A percentile compares a stretch with the other conserved stretches of the same genome.
Evolutionary conservation across 2,329 filamentous ascomycete species (phyloP).

Genomic region (Colletotrichum karsti): DNA sequence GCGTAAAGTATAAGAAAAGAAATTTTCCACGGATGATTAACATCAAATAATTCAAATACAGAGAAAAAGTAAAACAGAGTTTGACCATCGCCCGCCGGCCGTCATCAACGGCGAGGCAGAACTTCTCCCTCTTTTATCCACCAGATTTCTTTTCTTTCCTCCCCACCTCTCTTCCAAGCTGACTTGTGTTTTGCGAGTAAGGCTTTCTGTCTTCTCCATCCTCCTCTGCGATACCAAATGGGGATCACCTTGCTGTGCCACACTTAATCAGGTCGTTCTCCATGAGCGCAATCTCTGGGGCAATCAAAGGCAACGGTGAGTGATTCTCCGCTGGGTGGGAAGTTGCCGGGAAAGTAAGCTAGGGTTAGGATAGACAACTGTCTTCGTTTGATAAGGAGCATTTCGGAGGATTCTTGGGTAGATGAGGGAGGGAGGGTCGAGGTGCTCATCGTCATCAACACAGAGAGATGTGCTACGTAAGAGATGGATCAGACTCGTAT

Average conservation of each 20-base stretch:
- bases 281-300: slow-evolving; percentile 1
- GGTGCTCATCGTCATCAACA: not conserved
- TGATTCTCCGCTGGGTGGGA: not conserved
- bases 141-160: not conserved
- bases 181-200: not conserved
- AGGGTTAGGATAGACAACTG: not conserved
- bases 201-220: not conserved
- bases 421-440: not conserved
- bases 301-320: not conserved
- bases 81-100: not conserved
- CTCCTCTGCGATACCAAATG: not conserved
- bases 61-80: not conserved
- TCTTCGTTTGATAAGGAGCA: not conserved
- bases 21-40: too few species aligned
- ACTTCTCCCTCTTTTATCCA: not conserved
- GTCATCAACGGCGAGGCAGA: not conserved
- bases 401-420: not conserved
- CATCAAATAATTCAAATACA: too few species aligned
- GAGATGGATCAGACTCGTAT: not conserved
- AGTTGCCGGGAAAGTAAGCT: not conserved
- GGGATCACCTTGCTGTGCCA: not conserved
- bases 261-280: not conserved
- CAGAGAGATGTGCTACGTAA: not conserved
- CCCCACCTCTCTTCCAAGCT: not conserved
- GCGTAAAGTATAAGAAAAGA: not conserved